Conservation (phyloP, 2,329 filamentous ascomycete species). For the Neophaeococcomyces mojaviensis region DNA sequence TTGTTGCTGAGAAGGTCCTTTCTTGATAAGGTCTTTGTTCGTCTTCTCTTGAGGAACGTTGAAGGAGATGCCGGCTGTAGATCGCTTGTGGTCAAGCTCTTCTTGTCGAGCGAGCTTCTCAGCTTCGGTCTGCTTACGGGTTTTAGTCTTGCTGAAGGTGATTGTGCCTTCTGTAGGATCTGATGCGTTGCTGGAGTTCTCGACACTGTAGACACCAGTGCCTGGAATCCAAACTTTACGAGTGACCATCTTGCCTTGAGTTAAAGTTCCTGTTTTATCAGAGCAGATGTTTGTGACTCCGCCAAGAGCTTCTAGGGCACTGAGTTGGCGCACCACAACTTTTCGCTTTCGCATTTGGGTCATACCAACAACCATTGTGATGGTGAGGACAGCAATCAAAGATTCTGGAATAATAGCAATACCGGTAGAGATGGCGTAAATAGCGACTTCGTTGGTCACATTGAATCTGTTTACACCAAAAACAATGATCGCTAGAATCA, state of each 20-base stretch:
- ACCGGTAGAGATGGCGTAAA: slow-evolving; percentile 52
- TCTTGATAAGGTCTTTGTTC: slow-evolving; percentile 25
- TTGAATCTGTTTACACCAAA: slow-evolving; percentile 53
- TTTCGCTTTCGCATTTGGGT: slow-evolving; percentile 47
- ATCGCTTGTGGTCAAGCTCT: slow-evolving; percentile 52
- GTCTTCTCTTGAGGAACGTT: slow-evolving; percentile 51
- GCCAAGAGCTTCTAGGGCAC: slow-evolving; percentile 49
- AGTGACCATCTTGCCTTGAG: slow-evolving; percentile 53
- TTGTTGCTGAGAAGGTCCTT: slow-evolving; percentile 1
- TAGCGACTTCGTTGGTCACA: slow-evolving; percentile 50
- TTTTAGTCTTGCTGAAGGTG: slow-evolving; percentile 29
- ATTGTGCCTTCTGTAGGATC: slow-evolving; percentile 48
- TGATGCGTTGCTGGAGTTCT: slow-evolving; percentile 46
- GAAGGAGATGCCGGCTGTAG: slow-evolving; percentile 53
- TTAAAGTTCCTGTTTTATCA: slow-evolving; percentile 51
- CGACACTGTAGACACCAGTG: slow-evolving; percentile 45
- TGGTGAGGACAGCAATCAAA: slow-evolving; percentile 55
- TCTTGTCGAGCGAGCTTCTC: slow-evolving; percentile 33
- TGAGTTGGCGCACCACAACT: slow-evolving; percentile 48
- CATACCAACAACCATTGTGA: slow-evolving; percentile 52
- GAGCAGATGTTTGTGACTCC: slow-evolving; percentile 53
- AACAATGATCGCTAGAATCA: slow-evolving; percentile 55
- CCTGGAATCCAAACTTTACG: slow-evolving; percentile 51
- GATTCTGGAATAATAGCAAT: slow-evolving; percentile 58
- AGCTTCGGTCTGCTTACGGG: slow-evolving; percentile 27